Percentiles rank a stretch among this genome's conserved stretches.
These are phyloP conservation scores for Chloris gayana DNA, from an alignment of 176 grass and related monocot species.

Conservation along the genomic window DNA sequence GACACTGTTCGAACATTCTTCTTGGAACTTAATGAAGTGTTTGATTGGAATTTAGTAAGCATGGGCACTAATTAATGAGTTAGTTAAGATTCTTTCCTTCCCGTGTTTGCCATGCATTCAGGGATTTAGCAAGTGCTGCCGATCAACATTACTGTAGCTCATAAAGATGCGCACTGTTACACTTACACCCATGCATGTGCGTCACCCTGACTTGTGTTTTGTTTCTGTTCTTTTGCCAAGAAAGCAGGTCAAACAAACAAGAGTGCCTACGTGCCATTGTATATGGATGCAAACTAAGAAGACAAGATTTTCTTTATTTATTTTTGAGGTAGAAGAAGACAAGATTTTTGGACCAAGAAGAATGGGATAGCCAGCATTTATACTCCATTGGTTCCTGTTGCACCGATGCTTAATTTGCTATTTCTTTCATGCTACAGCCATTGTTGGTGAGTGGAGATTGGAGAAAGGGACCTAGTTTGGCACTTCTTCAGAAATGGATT, in stretches of 20 bases:
- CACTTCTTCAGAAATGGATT: neutral
- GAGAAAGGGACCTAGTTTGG: neutral
- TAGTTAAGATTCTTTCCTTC: neutral
- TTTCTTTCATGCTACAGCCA: neutral
- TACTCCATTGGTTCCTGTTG: neutral
- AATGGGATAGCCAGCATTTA: neutral
- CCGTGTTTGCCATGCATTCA: neutral
- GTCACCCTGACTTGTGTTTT: neutral
- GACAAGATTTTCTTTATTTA: neutral
- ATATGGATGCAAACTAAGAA: neutral
- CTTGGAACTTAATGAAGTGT: neutral
- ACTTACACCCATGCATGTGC: neutral
- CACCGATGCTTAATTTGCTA: neutral
- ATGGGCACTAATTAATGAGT: constrained; percentile 42
- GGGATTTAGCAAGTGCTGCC: neutral
- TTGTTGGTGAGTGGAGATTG: neutral
- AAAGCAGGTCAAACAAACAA: neutral
- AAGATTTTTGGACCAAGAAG: neutral
- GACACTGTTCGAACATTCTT: neutral
- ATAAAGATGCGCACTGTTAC: constrained; percentile 13
- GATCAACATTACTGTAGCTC: constrained; percentile 24
- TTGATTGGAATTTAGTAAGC: neutral
- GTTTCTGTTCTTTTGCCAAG: neutral
- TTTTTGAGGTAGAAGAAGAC: no score
- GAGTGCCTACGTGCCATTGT: neutral